Evolutionary conservation across 2,329 filamentous ascomycete genomes (phyloP).

Genomic region (Fusarium oligoseptatum): DNA sequence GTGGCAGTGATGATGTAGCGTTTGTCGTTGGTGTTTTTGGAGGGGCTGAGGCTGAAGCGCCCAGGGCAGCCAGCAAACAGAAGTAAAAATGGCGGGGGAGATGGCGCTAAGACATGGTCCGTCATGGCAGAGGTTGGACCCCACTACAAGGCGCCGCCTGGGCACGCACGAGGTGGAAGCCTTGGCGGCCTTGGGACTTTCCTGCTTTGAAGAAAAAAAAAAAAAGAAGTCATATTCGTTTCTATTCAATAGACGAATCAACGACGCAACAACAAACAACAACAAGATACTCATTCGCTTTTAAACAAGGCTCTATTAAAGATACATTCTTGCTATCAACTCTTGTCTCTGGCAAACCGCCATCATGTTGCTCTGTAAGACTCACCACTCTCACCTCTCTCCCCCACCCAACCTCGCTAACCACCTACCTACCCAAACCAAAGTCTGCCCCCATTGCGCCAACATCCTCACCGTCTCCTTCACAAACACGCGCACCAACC

Average conservation of each 20-base stretch:
- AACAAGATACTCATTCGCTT: background rate
- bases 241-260: background rate
- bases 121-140: conserved; percentile 16
- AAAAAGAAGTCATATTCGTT: conserved; percentile 17
- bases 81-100: conserved; percentile 34
- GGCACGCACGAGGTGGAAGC: background rate
- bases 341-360: conserved; percentile 8
- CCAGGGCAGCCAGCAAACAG: background rate
- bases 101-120: conserved; percentile 26
- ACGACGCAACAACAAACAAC: background rate
- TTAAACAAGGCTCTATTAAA: background rate
- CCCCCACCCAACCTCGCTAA: conserved; percentile 37
- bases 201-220: background rate
- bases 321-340: background rate
- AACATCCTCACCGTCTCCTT: conserved; percentile 84
- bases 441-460: conserved; percentile 86
- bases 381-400: conserved; percentile 12
- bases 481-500: conserved; percentile 73
- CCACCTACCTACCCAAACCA: conserved; percentile 47
- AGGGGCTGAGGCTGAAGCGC: conserved; percentile 33
- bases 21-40: conserved; percentile 30
- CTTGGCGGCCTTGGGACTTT: background rate
- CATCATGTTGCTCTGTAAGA: conserved; percentile 76
- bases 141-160: conserved; percentile 25
- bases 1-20: conserved; percentile 28